Base-by-base conservation (phyloP, 331 rosid genomes). In the Quercus lobata region DNA sequence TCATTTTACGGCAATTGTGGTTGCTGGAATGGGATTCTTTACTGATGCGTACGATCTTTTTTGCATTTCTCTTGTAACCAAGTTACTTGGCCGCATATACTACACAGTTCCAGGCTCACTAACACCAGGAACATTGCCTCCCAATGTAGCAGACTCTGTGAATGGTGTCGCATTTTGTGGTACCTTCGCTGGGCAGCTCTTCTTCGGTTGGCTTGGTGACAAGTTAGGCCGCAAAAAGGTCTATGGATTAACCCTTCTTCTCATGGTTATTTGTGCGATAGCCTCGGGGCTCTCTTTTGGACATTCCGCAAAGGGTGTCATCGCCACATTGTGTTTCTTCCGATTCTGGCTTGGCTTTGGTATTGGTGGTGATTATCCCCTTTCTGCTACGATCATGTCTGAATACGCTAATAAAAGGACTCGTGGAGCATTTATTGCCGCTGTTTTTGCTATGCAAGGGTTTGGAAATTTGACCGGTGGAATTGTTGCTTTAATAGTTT, bases 21-120 rank as follows among this genome's bases (percentile, higher is more conserved):
- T 94, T 17, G 98, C 98, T 37, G 98, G 98, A 65, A 94, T 94
- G 98, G 98, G 98, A 4, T 94, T 94, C 75, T 94, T 94, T 84
- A 94, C 98, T 0, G 98, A 94, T 55, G 98, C 98, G 7, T 94
- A 94, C 49, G 98, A 94, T 72, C 90, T 94, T 4, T 94, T 94
- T 71, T 94, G 97, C 88, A 85, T 92, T 69, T 89, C 98, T 25
- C 90, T 91, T 11, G 92, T 94, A 5, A 79, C 97, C 29, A 92
- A 90, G 77, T 83, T 94, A 57, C 83, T 94, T 0, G 97, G 98
- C 57, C 69, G 97, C 8, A 73, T 94, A 9, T 94, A 94, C 85
- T 94, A 94, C 93, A 87, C 90, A 8, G 77, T 32, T 57, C 18
- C 22, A 0, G 49, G 1, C 6, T 1, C 78, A 19, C 1, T 0